Evolutionary conservation across 306 rosid genomes (phyloP).

Genomic region (Geum urbanum): DNA sequence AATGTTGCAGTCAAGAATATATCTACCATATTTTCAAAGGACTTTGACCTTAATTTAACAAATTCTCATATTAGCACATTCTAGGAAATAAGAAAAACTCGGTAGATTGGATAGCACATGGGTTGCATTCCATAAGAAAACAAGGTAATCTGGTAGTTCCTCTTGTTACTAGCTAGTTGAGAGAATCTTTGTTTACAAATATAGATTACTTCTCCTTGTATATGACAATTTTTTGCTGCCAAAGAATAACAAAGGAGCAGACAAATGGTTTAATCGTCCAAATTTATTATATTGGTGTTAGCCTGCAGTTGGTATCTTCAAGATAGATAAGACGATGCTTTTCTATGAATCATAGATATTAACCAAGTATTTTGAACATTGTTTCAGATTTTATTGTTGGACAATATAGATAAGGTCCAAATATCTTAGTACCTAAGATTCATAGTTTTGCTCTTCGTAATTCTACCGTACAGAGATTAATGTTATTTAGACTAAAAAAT

Average conservation of each 20-base stretch:
- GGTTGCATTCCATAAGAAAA: neutral
- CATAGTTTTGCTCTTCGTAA: neutral
- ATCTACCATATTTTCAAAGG: neutral
- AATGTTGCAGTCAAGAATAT: neutral
- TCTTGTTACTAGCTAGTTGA: neutral
- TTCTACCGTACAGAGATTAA: neutral
- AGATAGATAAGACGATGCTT: slow-evolving; percentile 2
- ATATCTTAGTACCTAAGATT: slow-evolving; percentile 9
- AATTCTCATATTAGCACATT: neutral
- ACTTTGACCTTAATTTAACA: neutral
- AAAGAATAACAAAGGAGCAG: neutral
- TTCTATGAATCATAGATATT: slow-evolving; percentile 8
- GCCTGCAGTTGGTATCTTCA: slow-evolving; percentile 17
- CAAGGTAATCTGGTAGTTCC: neutral
- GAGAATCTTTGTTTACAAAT: neutral
- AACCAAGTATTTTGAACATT: neutral
- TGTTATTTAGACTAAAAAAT: neutral
- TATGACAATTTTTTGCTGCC: neutral
- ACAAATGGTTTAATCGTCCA: neutral
- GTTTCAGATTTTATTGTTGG: slow-evolving; percentile 2
- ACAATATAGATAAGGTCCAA: neutral
- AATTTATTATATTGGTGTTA: neutral
- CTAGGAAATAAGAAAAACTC: neutral
- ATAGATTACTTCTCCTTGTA: neutral
- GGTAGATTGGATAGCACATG: slow-evolving; percentile 2